A percentile compares a stretch with the other conserved stretches of the same genome.
These are phyloP conservation scores for Podaxis carcinomalis DNA, from an alignment of 768 basidiomycete species.

Conservation along the genomic window DNA sequence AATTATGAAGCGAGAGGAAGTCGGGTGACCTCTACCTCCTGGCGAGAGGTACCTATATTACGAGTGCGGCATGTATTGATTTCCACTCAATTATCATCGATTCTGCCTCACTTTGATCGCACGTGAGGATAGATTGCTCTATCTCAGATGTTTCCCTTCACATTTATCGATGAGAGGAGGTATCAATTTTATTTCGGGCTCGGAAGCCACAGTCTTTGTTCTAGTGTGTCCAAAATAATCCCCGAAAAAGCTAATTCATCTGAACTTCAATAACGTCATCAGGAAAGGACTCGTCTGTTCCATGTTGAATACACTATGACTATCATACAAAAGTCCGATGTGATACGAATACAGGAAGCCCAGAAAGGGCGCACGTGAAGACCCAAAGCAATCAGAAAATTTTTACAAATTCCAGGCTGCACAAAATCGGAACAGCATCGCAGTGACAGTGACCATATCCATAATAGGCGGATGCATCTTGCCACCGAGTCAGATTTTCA, in stretches of 20 bases:
- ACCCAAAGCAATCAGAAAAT: conserved; percentile 8
- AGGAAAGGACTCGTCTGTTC: background rate
- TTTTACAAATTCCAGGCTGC: conserved; percentile 45
- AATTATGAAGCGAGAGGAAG: conserved; percentile 45
- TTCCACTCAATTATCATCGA: conserved; percentile 25
- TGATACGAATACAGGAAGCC: conserved; percentile 6
- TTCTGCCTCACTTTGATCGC: conserved; percentile 29
- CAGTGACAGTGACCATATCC: conserved; percentile 82
- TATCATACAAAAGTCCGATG: conserved; percentile 11
- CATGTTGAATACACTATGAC: conserved; percentile 6
- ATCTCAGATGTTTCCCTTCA: conserved; percentile 22
- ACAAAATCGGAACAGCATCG: conserved; percentile 83
- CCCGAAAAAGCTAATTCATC: conserved; percentile 7
- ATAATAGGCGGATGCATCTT: conserved; percentile 88
- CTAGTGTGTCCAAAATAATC: conserved; percentile 3
- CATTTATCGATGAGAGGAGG: conserved; percentile 20
- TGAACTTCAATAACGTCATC: conserved; percentile 8
- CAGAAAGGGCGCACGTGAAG: background rate
- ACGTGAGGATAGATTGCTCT: conserved; percentile 27
- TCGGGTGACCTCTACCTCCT: conserved; percentile 34
- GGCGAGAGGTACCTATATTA: conserved; percentile 26
- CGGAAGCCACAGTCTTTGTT: conserved; percentile 3
- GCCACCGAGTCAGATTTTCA: conserved; percentile 2
- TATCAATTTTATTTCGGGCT: conserved; percentile 11
- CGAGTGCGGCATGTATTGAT: conserved; percentile 35